Evolutionary conservation across 306 rosid genomes (phyloP).

Genomic region (Cicer cuneatum): DNA sequence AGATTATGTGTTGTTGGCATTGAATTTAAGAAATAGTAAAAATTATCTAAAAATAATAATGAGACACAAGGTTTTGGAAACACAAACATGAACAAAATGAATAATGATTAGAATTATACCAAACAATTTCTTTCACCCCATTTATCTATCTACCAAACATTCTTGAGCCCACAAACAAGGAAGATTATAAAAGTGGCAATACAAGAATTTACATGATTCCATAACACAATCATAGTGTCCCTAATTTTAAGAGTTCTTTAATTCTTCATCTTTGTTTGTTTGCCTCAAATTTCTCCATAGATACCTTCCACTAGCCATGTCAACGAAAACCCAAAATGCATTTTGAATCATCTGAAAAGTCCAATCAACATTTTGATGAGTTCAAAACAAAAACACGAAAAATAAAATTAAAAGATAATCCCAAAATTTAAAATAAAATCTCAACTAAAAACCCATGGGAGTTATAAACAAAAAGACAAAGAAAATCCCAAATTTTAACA

Average conservation of each 20-base stretch:
- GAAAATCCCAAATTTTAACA: neutral
- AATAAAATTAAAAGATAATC: neutral
- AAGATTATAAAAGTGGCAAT: constrained; percentile 9
- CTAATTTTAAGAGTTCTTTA: constrained; percentile 40
- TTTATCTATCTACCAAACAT: constrained; percentile 27
- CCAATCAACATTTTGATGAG: constrained; percentile 12
- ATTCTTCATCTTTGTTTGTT: constrained; percentile 37
- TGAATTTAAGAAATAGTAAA: too few species aligned
- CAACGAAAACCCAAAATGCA: constrained; percentile 73
- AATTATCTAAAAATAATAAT: too few species aligned
- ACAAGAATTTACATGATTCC: constrained; percentile 24
- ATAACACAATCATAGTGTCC: neutral
- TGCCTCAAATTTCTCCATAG: constrained; percentile 72
- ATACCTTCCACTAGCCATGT: constrained; percentile 86
- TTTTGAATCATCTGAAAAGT: constrained; percentile 54
- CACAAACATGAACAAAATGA: constrained; percentile 14
- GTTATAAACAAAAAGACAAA: neutral
- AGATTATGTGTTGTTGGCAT: neutral
- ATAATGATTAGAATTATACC: constrained; percentile 15
- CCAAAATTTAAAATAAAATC: neutral
- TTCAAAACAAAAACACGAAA: neutral
- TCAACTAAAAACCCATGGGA: neutral
- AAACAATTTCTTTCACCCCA: neutral
- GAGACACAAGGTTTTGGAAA: neutral
- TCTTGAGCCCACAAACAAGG: constrained; percentile 36